Evolutionary conservation across 2,329 filamentous ascomycete genomes (phyloP), one percentile per base, ranked within the genome.

Genomic region (Diaporthe longicolla): DNA sequence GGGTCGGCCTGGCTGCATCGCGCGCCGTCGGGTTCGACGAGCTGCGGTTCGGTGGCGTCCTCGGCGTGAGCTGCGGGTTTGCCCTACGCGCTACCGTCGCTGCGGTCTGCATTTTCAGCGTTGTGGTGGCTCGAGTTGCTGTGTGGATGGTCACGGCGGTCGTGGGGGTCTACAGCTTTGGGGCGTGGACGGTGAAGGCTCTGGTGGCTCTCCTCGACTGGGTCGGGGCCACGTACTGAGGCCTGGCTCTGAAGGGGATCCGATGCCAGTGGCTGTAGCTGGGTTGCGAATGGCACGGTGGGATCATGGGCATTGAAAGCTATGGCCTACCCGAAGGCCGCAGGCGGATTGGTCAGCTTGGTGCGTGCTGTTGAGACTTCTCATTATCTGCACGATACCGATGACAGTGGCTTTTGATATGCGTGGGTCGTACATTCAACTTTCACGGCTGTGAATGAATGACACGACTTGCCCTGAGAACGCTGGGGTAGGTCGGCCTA

Each of bases 171-270:
- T 75, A 73, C 52, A 32, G n/a, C 2, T n/a, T 73, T 13, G 74
- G 59, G n/a, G 65, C 66, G n/a, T 74, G 71, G 74, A 75, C 72
- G 1, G 45, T 71, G 52, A 74, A 45, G 65, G 63, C 61, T 26
- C 35, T 75, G 7, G 59, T 73, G n/a, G 52, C 37, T 4, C 57
- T 76, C 24, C 70, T 75, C 37, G 73, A 76, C 40, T 74, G 70
- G 75, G 54, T 71, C 1, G 75, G 73, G 65, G 73, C 73, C 26
- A 75, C 70, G 17, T 76, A 76, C 43, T 76, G 43, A 73, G 45
- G 4, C 24, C 17, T 37, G 7, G 52, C 43, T 68, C 45, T 66
- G 43, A 19, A 17, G 24, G 29, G 19, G 15, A 26, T n/a, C 13
- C 21, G 32, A 13, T 9, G 45, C 11, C 21, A 15, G 21, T 21